Percentiles rank a stretch among this genome's conserved stretches.
Evolutionary conservation across 148 eudicot genomes (phyloP).

Genomic region (Rhododendron ferrugineum): DNA sequence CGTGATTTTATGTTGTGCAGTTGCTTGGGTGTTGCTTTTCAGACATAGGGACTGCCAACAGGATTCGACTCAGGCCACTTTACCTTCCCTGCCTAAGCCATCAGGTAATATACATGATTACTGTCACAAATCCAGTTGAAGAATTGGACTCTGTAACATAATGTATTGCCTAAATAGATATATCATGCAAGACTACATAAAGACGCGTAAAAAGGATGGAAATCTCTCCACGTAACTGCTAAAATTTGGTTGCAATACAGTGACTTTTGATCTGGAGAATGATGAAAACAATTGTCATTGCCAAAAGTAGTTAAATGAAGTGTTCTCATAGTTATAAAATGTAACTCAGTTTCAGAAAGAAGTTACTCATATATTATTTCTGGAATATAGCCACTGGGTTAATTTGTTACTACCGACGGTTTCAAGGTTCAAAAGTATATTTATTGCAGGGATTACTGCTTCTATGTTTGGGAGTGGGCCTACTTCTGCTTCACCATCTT

Average conservation of each 20-base stretch:
- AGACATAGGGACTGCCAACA: constrained; percentile 34
- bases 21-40: constrained; percentile 57
- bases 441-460: constrained; percentile 40
- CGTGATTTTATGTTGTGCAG: constrained; percentile 34
- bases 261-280: background rate
- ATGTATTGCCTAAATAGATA: background rate
- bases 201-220: background rate
- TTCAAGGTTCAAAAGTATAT: background rate
- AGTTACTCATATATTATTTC: background rate
- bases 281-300: background rate
- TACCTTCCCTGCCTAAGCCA: constrained; percentile 58
- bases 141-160: background rate
- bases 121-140: constrained; percentile 5
- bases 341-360: background rate
- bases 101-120: constrained; percentile 42
- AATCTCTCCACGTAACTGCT: background rate
- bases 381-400: background rate
- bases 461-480: constrained; percentile 59
- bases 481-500: constrained; percentile 52
- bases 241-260: background rate
- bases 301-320: background rate
- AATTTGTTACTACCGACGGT: background rate
- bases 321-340: background rate
- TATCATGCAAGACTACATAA: background rate
- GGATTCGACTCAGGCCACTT: constrained; percentile 28